Percentiles rank a stretch among this genome's conserved stretches.
These are phyloP conservation scores for Penicillium coffeae DNA, from an alignment of 495 filamentous ascomycete genomes.

Conservation along the genomic window DNA sequence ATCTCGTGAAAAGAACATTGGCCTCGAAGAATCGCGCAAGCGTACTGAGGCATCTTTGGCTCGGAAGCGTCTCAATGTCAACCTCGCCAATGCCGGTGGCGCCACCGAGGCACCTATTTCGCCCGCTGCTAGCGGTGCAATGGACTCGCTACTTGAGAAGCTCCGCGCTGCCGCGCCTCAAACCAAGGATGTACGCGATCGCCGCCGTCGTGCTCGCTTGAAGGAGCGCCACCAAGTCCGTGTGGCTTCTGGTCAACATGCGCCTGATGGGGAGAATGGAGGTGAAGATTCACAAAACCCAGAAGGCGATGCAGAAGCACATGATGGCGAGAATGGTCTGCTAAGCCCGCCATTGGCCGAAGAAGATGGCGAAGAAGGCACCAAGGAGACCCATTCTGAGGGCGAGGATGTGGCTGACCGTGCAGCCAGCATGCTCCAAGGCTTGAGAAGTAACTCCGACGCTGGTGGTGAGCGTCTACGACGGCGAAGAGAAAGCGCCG, in stretches of 20 bases:
- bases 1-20: conserved; percentile 86
- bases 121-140: conserved; percentile 81
- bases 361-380: conserved; percentile 34
- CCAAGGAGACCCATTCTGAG: conserved; percentile 44
- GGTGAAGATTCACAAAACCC: conserved; percentile 9
- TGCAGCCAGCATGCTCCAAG: conserved; percentile 77
- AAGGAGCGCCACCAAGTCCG: conserved; percentile 93
- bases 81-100: conserved; percentile 44
- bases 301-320: conserved; percentile 26
- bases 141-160: conserved; percentile 96
- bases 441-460: conserved; percentile 64
- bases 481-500: conserved; percentile 62
- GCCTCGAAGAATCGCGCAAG: conserved; percentile 74
- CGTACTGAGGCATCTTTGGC: conserved; percentile 88
- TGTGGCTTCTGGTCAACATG: conserved; percentile 79
- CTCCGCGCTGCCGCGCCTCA: conserved; percentile 89
- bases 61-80: conserved; percentile 72
- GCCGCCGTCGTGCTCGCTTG: conserved; percentile 78
- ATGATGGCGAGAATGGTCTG: conserved; percentile 28
- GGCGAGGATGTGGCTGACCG: conserved; percentile 78
- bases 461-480: conserved; percentile 55
- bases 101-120: conserved; percentile 51
- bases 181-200: conserved; percentile 78
- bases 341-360: conserved; percentile 35
- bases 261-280: conserved; percentile 72